Base-by-base conservation (phyloP, 108 stramenopile genomes). In the Nitzschia sp. region DNA sequence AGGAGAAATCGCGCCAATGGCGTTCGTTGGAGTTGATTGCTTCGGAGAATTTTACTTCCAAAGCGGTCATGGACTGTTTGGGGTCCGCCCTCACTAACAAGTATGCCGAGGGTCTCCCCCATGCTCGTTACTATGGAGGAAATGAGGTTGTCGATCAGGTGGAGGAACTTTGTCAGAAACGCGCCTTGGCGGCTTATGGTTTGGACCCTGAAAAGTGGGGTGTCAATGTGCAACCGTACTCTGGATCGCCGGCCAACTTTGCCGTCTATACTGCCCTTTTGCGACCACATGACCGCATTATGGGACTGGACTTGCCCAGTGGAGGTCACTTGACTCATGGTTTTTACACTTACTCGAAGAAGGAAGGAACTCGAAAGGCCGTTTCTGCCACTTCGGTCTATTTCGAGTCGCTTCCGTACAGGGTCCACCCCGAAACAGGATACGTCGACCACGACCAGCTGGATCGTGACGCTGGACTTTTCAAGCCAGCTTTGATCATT, bases 331-430 rank as follows among this genome's bases (percentile, higher is more conserved):
- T 99, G 71, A 98, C 98, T 26, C 98, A 99, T 74, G 97, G 96
- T 57, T 99, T 98, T 71, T 99, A 99, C 97, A 99, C 99, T 27
- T 97, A 95, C 84, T 89, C 86, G 58, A 98, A 98, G 83, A 97
- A 96, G 91, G 98, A 98, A 72, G 89, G 91, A 49, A 94, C 93
- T 36, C 83, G 92, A 21, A 96, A 95, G 96, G 97, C 98, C 25
- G 98, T 99, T 59, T 96, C 95, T 18, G 99, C 99, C 54, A 99
- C 99, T n/a, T 96, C 95, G 21, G 95, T 99, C 33, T 99, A 96
- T 95, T 99, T 99, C 72, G 99, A 99, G 77, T 94, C 92, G 31
- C 89, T 99, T 47, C 99, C 99, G 46, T 99, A 99, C 93, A 92
- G 93, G 51, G 98, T 99, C 51, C 68, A 95, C 76, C 96, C 96